Conservation (phyloP, 2,329 filamentous ascomycete species). For the Aspergillus sp. region DNA sequence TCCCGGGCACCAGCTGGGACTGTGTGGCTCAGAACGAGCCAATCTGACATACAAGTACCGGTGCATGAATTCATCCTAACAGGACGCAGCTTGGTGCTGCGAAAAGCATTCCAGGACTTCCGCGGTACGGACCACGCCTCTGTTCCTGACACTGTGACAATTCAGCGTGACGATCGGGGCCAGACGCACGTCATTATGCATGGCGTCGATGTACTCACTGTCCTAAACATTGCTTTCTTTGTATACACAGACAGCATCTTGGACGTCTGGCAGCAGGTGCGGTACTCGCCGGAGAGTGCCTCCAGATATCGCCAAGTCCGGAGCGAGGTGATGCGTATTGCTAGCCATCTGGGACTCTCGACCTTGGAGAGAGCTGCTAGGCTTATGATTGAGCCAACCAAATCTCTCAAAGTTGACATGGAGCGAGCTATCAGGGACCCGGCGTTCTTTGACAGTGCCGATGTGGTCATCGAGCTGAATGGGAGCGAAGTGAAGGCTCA, state of each 20-base stretch:
- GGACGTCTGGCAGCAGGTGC: slow-evolving; percentile 83
- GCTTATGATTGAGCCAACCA: slow-evolving; percentile 67
- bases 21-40: slow-evolving; percentile 55
- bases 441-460: slow-evolving; percentile 74
- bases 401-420: slow-evolving; percentile 70
- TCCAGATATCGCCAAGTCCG: slow-evolving; percentile 78
- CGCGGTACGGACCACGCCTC: slow-evolving; percentile 57
- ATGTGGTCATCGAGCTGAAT: slow-evolving; percentile 77
- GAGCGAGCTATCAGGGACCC: slow-evolving; percentile 67
- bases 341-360: slow-evolving; percentile 68
- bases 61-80: slow-evolving; percentile 79
- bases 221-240: slow-evolving; percentile 79
- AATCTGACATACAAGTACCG: slow-evolving; percentile 72
- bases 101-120: slow-evolving; percentile 62
- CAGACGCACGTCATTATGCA: slow-evolving; percentile 66
- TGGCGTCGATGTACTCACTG: slow-evolving; percentile 72
- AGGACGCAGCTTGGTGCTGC: slow-evolving; percentile 70
- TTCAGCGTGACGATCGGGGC: slow-evolving; percentile 55
- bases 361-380: slow-evolving; percentile 76
- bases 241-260: slow-evolving; percentile 77
- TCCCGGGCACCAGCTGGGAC: slow-evolving; percentile 31
- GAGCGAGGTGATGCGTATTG: slow-evolving; percentile 83
- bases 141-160: slow-evolving; percentile 61
- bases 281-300: slow-evolving; percentile 64
- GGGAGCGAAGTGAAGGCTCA: slow-evolving; percentile 71